Base-by-base conservation (phyloP, 306 rosid species). In the Corylus americana region DNA sequence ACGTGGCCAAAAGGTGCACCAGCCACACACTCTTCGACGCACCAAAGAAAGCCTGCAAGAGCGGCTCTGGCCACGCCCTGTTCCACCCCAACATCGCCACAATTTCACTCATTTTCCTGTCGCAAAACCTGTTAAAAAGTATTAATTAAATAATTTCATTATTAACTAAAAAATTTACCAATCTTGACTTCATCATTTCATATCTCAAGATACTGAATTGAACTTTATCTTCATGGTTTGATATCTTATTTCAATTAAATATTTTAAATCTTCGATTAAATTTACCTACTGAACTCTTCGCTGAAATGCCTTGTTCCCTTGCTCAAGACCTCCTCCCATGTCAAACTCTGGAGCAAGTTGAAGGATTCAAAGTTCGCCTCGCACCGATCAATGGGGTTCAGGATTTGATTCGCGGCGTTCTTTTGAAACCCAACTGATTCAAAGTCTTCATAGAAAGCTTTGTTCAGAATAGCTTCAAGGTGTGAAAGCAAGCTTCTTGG, bases 261-360 rank as follows among this genome's bases (percentile, higher is more conserved):
- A 31, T 31, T 31, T 31, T 3, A 31, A 31, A 31, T 31, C 35
- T 31, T 31, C 35, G 2, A 31, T 42, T 42, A 42, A 42, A 42
- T 5, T 42, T 42, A 42, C 45, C 7, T 75, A 78, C 99, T 96
- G 68, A 93, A 96, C 1, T 96, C 99, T 58, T 91, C 97, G 39
- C 99, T 93, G 89, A 93, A 93, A 81, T 96, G 97, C 86, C 87
- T 84, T 3, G 99, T 96, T 16, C 99, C 99, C 47, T 93, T 93
- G 84, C 78, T 89, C 80, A 96, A 71, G 3, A 96, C 98, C 48
- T 91, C 97, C 48, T 96, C 96, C 99, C 99, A 96, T 7, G 97
- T 91, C 79, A 96, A 70, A 6, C 88, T 88, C 12, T 77, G 84
- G 44, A 96, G 89, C 81, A 71, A 45, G 3, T 81, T 80, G 73